A percentile compares a stretch with the other conserved stretches of the same genome.
These are phyloP conservation scores for Dendrobium catenatum DNA, from an alignment of 106 monocot genomes.

Conservation along the genomic window DNA sequence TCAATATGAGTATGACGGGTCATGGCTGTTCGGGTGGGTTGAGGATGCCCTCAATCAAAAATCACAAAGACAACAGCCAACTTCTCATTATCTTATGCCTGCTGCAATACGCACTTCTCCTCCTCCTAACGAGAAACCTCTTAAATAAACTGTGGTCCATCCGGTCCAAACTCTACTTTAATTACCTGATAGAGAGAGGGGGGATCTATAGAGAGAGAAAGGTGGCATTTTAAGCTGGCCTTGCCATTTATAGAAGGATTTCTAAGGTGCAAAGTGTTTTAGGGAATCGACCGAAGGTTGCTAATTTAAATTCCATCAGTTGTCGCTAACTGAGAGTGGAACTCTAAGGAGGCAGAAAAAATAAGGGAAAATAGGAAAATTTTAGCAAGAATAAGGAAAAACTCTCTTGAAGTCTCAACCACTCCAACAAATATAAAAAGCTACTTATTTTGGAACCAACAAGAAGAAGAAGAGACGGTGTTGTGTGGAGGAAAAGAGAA, in stretches of 20 bases:
- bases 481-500: background rate
- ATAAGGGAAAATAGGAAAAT: background rate
- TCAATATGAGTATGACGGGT: too few species aligned
- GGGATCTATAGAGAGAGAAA: background rate
- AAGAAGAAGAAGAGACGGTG: background rate
- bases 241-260: constrained; percentile 3
- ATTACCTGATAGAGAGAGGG: background rate
- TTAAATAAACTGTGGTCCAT: too few species aligned
- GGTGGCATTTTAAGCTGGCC: background rate
- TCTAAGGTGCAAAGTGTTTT: background rate
- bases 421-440: constrained; percentile 1
- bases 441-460: background rate
- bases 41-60: too few species aligned
- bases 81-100: too few species aligned
- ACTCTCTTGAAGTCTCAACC: constrained; percentile 4
- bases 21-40: too few species aligned
- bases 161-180: too few species aligned
- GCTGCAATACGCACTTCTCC: too few species aligned
- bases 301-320: background rate
- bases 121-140: too few species aligned
- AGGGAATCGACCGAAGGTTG: constrained; percentile 1
- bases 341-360: background rate
- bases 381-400: constrained; percentile 7
- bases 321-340: constrained; percentile 7
- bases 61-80: too few species aligned